A percentile compares a stretch with the other conserved stretches of the same genome.
Evolutionary conservation across 2,329 filamentous ascomycete genomes (phyloP).

Genomic region (Harringtonia aguacate): DNA sequence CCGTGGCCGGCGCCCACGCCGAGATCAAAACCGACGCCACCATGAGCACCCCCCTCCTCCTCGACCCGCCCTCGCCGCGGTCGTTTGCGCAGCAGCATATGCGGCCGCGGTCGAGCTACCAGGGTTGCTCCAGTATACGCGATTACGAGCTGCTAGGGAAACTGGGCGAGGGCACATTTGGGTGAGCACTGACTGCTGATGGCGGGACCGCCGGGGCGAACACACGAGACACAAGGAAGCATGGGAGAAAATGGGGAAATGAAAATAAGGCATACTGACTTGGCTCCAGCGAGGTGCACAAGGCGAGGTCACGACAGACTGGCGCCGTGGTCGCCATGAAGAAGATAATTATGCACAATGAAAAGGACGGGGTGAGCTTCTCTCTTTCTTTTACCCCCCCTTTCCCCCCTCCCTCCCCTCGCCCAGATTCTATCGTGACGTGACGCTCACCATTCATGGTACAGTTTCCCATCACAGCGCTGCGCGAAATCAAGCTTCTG

Average conservation of each 20-base stretch:
- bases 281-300: constrained; percentile 67
- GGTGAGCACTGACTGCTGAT: constrained; percentile 39
- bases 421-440: constrained; percentile 7
- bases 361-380: constrained; percentile 76
- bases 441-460: too few species aligned
- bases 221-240: too few species aligned
- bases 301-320: constrained; percentile 66
- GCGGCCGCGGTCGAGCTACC: constrained; percentile 52
- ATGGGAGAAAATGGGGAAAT: neutral
- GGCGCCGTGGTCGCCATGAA: constrained; percentile 78
- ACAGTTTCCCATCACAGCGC: constrained; percentile 90
- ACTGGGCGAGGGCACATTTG: constrained; percentile 92
- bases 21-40: neutral
- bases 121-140: constrained; percentile 72
- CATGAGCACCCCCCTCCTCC: constrained; percentile 2
- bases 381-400: too few species aligned
- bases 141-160: constrained; percentile 75
- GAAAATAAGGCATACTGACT: constrained; percentile 9
- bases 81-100: constrained; percentile 46
- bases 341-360: constrained; percentile 99
- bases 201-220: too few species aligned
- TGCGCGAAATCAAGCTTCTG: constrained; percentile 93
- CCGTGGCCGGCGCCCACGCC: too few species aligned
- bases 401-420: neutral
- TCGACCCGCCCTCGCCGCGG: constrained; percentile 31